Evolutionary conservation across 2,329 filamentous ascomycete species (phyloP).

Genomic region (Rhynchosporium graminicola): DNA sequence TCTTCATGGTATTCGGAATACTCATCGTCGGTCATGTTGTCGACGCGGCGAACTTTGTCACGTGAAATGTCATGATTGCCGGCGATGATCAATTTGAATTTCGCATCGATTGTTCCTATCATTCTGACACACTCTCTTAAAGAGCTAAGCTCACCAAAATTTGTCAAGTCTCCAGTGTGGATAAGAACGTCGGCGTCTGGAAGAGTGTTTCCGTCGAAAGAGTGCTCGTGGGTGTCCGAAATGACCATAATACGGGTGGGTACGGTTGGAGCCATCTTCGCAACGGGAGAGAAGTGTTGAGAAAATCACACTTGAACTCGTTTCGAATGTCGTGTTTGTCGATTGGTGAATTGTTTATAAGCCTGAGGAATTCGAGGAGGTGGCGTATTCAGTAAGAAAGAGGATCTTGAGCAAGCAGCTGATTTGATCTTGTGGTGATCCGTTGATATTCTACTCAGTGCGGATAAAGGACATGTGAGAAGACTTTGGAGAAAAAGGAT

Average conservation of each 20-base stretch:
- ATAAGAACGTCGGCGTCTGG: conserved; percentile 41
- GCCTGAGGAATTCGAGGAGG: no score
- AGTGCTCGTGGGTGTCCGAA: conserved; percentile 33
- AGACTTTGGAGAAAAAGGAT: no score
- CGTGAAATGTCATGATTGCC: conserved; percentile 63
- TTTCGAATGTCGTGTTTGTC: not conserved
- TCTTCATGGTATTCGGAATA: conserved; percentile 15
- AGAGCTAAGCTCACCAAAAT: conserved; percentile 32
- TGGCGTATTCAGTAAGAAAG: no score
- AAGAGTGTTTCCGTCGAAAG: conserved; percentile 24
- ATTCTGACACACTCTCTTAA: conserved; percentile 35
- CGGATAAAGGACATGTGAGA: no score
- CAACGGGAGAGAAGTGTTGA: not conserved
- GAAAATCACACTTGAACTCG: not conserved
- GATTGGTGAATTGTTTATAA: not conserved
- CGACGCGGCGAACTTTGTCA: conserved; percentile 40
- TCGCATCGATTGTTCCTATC: conserved; percentile 47
- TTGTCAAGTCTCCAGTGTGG: conserved; percentile 44
- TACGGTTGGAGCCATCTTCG: conserved; percentile 22
- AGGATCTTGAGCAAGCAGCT: no score
- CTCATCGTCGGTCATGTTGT: conserved; percentile 15
- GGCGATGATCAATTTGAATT: conserved; percentile 60
- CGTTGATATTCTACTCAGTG: no score
- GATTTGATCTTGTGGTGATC: no score
- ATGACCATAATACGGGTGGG: conserved; percentile 32